Conservation (phyloP, 371 early-diverging fungal genomes). For the Dichotomocladium elegans region DNA sequence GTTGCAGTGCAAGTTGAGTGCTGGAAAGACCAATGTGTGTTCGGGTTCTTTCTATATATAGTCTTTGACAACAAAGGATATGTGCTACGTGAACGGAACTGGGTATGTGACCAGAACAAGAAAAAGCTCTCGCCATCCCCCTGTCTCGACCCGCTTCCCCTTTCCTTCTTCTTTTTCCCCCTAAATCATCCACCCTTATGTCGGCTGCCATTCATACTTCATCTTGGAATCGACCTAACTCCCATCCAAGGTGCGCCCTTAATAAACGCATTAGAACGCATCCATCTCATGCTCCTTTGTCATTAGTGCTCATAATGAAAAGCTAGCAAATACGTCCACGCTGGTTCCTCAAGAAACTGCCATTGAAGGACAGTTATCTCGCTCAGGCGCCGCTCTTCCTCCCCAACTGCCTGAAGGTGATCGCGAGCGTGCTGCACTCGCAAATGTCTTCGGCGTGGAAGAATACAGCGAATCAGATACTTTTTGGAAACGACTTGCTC, state of each 20-base stretch:
- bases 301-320: too few relatives aligned
- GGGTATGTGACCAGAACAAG: not conserved
- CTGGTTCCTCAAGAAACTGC: conserved; percentile 4
- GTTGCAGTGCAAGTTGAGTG: too few relatives aligned
- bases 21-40: too few relatives aligned
- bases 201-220: too few relatives aligned
- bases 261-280: too few relatives aligned
- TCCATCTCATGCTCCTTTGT: too few relatives aligned
- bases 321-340: too few relatives aligned
- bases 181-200: not conserved
- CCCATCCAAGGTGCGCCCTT: too few relatives aligned
- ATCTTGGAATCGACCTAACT: too few relatives aligned
- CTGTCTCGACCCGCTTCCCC: too few relatives aligned
- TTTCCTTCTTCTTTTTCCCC: not conserved
- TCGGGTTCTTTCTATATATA: not conserved
- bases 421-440: conserved; percentile 42
- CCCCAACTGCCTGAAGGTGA: conserved; percentile 15
- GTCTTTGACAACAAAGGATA: not conserved
- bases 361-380: not conserved
- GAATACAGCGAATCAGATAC: conserved; percentile 45
- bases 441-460: conserved; percentile 44
- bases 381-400: not conserved
- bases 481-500: conserved; percentile 33
- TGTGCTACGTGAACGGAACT: not conserved
- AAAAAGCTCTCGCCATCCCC: not conserved